Base-by-base conservation (phyloP, 495 filamentous ascomycete genomes). In the Neurospora cerealis region DNA sequence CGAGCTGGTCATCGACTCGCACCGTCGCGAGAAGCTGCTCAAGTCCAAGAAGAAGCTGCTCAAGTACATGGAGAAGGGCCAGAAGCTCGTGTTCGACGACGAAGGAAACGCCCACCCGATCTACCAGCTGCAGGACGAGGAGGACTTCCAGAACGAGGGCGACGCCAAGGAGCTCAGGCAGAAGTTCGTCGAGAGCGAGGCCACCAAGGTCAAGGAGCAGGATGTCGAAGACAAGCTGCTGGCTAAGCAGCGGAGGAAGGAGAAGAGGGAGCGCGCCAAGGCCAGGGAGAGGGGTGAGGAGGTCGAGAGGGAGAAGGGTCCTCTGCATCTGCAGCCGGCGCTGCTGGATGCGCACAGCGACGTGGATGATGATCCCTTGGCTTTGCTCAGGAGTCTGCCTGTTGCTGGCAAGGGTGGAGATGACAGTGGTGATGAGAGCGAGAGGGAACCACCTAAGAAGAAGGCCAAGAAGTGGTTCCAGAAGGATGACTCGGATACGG, bases 1-100 rank as follows among this genome's bases (percentile, higher is more conserved):
- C 48, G 88, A 92, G 19, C 84, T 97, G 21, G 81, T 96, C 71
- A 90, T 99, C 77, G 94, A 98, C 83, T 97, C 93, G 13, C 94
- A 97, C 80, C 93, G 96, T 24, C 90, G 91, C 77, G 95, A 96
- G 83, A 97, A 97, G 82, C 88, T 97, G 37, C 88, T 98, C 77
- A 92, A 91, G 72, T 96, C 93, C 36, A 98, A 98, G 86, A 97
- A 97, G 86, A 93, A 95, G 82, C 85, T 97, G 34, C 87, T 91
- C 74, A 96, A 97, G 80, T 90, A 92, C 81, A 96, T 94, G 82
- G 91, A 91, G 77, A 92, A 91, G 80, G 93, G 93, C 46, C 90
- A 86, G 66, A 96, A 93, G 77, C 83, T 98, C 7, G 85, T 97
- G 62, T 99, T 93, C 80, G 96, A 99, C 83, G 94, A 97, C 73